Percentiles rank a stretch among this genome's conserved stretches.
phyloP scores from a whole-genome alignment of 2,329 filamentous ascomycete genomes.

The Trichoderma aggressivum region DNA sequence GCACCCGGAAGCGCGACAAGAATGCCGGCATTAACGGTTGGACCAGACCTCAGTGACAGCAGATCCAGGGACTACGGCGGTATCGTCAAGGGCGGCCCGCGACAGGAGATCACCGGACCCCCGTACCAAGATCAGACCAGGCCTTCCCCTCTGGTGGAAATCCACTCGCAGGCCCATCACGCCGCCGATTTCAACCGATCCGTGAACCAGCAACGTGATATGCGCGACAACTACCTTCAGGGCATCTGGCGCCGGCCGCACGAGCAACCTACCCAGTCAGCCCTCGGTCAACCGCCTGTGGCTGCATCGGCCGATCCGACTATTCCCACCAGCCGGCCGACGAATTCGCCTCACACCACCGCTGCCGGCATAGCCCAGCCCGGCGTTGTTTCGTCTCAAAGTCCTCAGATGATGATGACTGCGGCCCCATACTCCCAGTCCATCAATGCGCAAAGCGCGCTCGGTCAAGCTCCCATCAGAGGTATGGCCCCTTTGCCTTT shows the following conservation, averaged over 20 bases:
- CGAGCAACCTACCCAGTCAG: conserved; percentile 61
- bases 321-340: conserved; percentile 49
- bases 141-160: conserved; percentile 70
- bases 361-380: conserved; percentile 55
- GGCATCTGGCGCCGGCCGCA: conserved; percentile 80
- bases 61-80: conserved; percentile 77
- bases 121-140: conserved; percentile 85
- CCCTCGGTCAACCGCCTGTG: conserved; percentile 39
- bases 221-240: conserved; percentile 75
- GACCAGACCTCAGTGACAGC: conserved; percentile 72
- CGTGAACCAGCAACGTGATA: conserved; percentile 74
- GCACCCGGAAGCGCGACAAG: conserved; percentile 63
- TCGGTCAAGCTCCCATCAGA: conserved; percentile 70
- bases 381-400: conserved; percentile 57
- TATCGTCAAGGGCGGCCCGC: conserved; percentile 71
- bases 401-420: conserved; percentile 65
- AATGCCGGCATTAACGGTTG: conserved; percentile 80
- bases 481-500: conserved; percentile 51
- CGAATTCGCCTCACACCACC: conserved; percentile 57
- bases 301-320: conserved; percentile 40
- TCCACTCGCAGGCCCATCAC: conserved; percentile 81
- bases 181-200: conserved; percentile 88
- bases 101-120: conserved; percentile 84
- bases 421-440: conserved; percentile 66
- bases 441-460: conserved; percentile 66